A percentile compares a stretch with the other conserved stretches of the same genome.
Evolutionary conservation across 1,284 basidiomycete genomes (phyloP).

Genomic region (Dichomitus squalens): DNA sequence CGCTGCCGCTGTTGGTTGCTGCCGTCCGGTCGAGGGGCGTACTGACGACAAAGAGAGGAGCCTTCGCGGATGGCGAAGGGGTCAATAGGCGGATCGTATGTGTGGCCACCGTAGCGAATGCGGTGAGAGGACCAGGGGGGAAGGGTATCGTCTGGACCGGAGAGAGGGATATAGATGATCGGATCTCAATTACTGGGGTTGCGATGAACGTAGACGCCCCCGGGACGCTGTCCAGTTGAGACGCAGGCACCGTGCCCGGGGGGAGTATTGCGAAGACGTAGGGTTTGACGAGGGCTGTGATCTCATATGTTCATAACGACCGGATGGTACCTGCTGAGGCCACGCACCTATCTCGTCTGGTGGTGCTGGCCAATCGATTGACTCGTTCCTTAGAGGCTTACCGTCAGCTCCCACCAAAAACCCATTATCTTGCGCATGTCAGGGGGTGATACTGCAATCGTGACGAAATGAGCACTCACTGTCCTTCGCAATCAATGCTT

Average conservation of each 20-base stretch:
- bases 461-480: constrained; percentile 51
- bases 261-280: constrained; percentile 85
- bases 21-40: constrained; percentile 73
- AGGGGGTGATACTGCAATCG: background rate
- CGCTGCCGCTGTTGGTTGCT: constrained; percentile 67
- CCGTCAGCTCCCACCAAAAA: constrained; percentile 75
- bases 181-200: constrained; percentile 74
- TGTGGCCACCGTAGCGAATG: constrained; percentile 37
- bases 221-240: constrained; percentile 24
- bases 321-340: background rate
- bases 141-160: constrained; percentile 68
- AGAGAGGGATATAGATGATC: constrained; percentile 73
- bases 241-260: constrained; percentile 55
- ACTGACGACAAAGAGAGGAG: constrained; percentile 68
- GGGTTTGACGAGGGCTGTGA: constrained; percentile 75
- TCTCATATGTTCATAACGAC: background rate
- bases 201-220: constrained; percentile 40
- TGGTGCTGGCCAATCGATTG: constrained; percentile 77
- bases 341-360: constrained; percentile 79
- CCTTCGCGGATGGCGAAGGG: constrained; percentile 50
- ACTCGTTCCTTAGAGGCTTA: constrained; percentile 57
- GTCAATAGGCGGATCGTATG: constrained; percentile 63
- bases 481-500: constrained; percentile 80
- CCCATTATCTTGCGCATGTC: constrained; percentile 59
- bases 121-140: constrained; percentile 50